phyloP scores from a whole-genome alignment of 2,329 filamentous ascomycete species.

The Fusarium sp. region DNA sequence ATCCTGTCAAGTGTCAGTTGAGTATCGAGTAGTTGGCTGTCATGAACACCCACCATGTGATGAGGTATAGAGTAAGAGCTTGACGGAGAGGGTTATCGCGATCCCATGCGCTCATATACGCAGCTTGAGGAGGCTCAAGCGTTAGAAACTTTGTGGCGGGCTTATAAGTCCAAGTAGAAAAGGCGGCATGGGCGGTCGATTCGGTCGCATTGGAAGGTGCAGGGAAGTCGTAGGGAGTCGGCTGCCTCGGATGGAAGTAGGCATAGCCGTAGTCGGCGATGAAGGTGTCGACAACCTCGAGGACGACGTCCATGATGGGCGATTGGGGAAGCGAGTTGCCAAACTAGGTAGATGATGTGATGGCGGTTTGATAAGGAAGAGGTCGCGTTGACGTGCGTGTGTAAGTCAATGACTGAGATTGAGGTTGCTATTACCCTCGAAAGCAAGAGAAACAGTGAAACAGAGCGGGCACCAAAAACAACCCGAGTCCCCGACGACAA shows the following conservation, averaged over 20 bases:
- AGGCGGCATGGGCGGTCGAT: conserved; percentile 63
- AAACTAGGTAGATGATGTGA: not conserved
- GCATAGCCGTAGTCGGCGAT: conserved; percentile 85
- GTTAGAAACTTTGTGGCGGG: conserved; percentile 78
- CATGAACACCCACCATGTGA: conserved; percentile 78
- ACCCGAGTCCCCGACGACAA: not conserved
- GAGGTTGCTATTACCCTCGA: conserved; percentile 1
- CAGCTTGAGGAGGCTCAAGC: conserved; percentile 77
- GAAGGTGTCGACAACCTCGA: conserved; percentile 86
- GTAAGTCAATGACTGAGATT: conserved; percentile 15
- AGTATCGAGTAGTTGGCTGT: not conserved
- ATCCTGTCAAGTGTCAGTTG: conserved; percentile 66
- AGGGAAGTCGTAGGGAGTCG: conserved; percentile 65
- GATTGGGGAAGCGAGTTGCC: not conserved
- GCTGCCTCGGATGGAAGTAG: conserved; percentile 70
- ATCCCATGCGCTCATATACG: conserved; percentile 81
- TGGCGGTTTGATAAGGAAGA: conserved; percentile 1
- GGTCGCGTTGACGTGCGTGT: conserved; percentile 6
- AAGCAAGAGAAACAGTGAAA: not conserved
- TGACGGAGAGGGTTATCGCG: conserved; percentile 85
- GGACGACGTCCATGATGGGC: conserved; percentile 86
- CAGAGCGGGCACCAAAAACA: not conserved
- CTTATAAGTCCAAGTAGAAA: conserved; percentile 75
- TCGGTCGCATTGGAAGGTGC: conserved; percentile 62
- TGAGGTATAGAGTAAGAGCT: conserved; percentile 79